phyloP scores from a whole-genome alignment of 495 filamentous ascomycete genomes.

The Cudoniella acicularis region DNA sequence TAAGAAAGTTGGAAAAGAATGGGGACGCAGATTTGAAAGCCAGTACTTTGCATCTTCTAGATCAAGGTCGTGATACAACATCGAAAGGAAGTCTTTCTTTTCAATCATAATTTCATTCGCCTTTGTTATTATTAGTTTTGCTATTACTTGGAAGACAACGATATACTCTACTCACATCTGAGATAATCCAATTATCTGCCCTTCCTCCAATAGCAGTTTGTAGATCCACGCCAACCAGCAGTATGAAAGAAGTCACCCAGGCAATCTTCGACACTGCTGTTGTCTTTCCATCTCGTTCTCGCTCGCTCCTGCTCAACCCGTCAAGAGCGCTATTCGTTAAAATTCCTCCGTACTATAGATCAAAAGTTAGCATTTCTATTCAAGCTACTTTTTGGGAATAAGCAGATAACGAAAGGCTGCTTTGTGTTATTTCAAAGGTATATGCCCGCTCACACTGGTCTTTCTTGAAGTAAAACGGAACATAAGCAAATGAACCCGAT shows the following conservation, averaged over 20 bases:
- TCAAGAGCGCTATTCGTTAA: slow-evolving; percentile 14
- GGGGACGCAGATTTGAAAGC: slow-evolving; percentile 5
- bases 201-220: not conserved
- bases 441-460: too few relatives aligned
- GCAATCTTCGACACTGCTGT: slow-evolving; percentile 8
- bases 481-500: too few relatives aligned
- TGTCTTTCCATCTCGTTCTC: slow-evolving; percentile 12
- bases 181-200: not conserved
- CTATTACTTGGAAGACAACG: not conserved
- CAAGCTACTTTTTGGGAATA: too few relatives aligned
- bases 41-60: slow-evolving; percentile 2
- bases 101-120: not conserved
- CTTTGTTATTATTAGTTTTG: not conserved
- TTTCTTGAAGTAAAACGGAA: too few relatives aligned
- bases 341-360: slow-evolving; percentile 14
- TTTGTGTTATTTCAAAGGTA: too few relatives aligned
- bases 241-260: slow-evolving; percentile 11
- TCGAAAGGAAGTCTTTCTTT: slow-evolving; percentile 1
- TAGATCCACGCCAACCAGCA: slow-evolving; percentile 3
- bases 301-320: slow-evolving; percentile 11
- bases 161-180: not conserved
- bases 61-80: slow-evolving; percentile 16
- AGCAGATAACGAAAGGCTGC: too few relatives aligned
- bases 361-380: too few relatives aligned
- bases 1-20: slow-evolving; percentile 8